Conservation (phyloP, 208 protist species). For the Histomonas meleagridis region DNA sequence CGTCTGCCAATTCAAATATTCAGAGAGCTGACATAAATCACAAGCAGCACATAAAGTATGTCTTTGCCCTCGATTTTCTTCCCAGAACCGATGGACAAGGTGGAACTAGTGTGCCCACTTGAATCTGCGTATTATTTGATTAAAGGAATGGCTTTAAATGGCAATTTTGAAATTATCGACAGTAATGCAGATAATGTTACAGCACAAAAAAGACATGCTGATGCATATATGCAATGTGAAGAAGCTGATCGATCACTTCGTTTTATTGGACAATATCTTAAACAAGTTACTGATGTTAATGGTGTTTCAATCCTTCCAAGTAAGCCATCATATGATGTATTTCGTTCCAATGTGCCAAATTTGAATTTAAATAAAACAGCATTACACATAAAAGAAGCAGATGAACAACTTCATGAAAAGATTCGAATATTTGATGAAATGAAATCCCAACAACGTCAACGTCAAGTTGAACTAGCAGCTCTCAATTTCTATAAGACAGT, state of each 20-base stretch:
- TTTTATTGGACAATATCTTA: background rate
- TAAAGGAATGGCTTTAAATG: background rate
- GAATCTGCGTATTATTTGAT: background rate
- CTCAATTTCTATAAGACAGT: background rate
- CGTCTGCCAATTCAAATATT: too few relatives aligned
- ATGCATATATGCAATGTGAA: conserved; percentile 15
- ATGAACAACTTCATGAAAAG: background rate
- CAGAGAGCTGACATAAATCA: too few relatives aligned
- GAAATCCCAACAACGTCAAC: background rate
- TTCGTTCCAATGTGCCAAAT: background rate
- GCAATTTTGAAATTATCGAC: background rate
- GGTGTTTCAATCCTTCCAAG: background rate
- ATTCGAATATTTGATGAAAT: background rate
- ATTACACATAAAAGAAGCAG: background rate
- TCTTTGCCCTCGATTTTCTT: conserved; percentile 8
- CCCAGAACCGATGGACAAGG: background rate
- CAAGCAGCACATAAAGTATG: too few relatives aligned
- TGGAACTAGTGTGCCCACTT: background rate
- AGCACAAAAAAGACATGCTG: background rate
- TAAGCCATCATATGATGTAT: too few relatives aligned
- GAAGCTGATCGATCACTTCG: conserved; percentile 19
- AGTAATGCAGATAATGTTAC: background rate
- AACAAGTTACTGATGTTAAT: background rate
- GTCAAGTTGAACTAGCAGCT: background rate
- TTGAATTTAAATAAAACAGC: background rate